Conservation (phyloP, 2,329 filamentous ascomycete genomes). For the Sporothrix sp. region DNA sequence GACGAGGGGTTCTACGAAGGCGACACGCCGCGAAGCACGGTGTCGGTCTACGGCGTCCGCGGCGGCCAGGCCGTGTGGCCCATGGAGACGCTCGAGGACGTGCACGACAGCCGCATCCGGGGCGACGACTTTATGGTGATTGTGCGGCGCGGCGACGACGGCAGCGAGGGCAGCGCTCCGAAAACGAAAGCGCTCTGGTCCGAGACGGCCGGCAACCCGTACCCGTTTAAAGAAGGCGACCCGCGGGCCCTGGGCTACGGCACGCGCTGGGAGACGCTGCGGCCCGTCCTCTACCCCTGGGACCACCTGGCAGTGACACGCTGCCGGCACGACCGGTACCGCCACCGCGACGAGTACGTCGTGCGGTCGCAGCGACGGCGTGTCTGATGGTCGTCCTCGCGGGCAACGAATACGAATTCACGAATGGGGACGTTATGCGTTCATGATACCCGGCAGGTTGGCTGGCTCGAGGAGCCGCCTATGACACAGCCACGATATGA, state of each 20-base stretch:
- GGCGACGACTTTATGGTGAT: conserved; percentile 18
- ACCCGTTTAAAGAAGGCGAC: conserved; percentile 14
- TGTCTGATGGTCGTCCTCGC: not conserved
- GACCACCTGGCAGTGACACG: conserved; percentile 15
- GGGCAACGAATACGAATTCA: not conserved
- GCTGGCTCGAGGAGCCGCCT: not conserved
- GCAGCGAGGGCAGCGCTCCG: not conserved
- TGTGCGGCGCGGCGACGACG: conserved; percentile 11
- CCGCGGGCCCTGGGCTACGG: conserved; percentile 17
- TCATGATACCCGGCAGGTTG: conserved; percentile 1
- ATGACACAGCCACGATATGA: not conserved
- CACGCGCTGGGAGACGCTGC: conserved; percentile 16
- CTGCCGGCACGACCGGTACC: conserved; percentile 15
- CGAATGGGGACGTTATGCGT: not conserved
- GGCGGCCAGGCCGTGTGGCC: conserved; percentile 35
- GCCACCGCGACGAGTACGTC: conserved; percentile 17
- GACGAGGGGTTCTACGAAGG: conserved; percentile 14
- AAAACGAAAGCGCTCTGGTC: conserved; percentile 2
- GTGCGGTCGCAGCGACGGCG: conserved; percentile 9
- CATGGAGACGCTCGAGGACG: conserved; percentile 16
- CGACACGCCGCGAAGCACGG: conserved; percentile 32
- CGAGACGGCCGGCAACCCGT: conserved; percentile 1
- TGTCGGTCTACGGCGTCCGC: conserved; percentile 49
- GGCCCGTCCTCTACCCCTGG: conserved; percentile 18
- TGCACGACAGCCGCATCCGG: conserved; percentile 14